Base-by-base conservation (phyloP, 192 early-diverging fungal genomes). In the Coemansia sp. region DNA sequence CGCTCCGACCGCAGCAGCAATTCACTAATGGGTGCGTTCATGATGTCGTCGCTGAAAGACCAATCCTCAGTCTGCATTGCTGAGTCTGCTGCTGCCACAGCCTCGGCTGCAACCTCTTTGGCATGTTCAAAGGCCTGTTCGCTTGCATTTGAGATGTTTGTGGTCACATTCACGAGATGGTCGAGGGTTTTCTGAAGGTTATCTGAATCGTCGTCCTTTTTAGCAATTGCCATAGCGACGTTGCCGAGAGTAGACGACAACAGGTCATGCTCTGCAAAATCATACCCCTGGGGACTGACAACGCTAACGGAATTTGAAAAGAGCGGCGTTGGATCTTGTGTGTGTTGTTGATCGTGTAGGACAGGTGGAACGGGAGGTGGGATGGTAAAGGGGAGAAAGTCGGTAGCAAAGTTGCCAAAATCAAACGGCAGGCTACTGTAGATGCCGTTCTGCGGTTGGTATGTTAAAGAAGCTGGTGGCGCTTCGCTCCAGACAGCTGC, bases 141-240 rank as follows among this genome's bases (percentile, higher is more conserved):
- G 41, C 63, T 65, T 11, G 71, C 60, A 32, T 41, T 56, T 19
- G 76, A 62, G 0, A 81, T 69, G 68, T 57, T 57, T 36, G 62
- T 65, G n/a, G 71, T 75, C 6, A 76, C 67, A 46, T 76, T 61
- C 36, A 68, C 62, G 37, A 81, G 62, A 61, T 76, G 79, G 61
- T 76, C 70, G 41, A 81, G 66, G 47, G 67, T 67, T 21, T 56
- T 71, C 61, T 81, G 79, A 42, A 81, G 65, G 12, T 52, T 45
- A 10, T 61, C 65, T 5, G 73, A 66, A 22, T 69, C 42, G 10
- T 55, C 48, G 61, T 66, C 56, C 19, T 68, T 68, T 21, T 66
- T 68, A 13, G 74, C 63, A 54, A 81, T 70, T 0, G 79, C 74
- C 32, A 81, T 67, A 16, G 73, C 79, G 0, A 81, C 79, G 68